Base-by-base conservation (phyloP, 768 basidiomycete genomes). In the Rhizopogon vulgaris region DNA sequence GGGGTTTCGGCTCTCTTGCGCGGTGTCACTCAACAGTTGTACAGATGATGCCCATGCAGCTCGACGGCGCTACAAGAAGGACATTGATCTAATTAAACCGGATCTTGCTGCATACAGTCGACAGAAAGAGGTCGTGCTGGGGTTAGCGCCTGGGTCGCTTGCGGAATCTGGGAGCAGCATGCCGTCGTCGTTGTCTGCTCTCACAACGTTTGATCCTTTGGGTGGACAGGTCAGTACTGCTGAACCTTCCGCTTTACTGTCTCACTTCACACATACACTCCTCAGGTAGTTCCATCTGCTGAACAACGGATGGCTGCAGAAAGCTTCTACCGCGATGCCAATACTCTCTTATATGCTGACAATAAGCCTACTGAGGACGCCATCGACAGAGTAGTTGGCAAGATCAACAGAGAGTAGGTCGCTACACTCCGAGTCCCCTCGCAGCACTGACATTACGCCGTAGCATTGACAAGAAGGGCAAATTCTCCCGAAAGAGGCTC, bases 301-400 rank as follows among this genome's bases (percentile, higher is more conserved):
- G 75, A 81, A 45, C 87, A 89, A 63, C 78, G 78, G 52, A 69
- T 85, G 41, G 85, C 87, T 25, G 78, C 78, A 25, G 93, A 95
- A 57, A 83, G 81, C 58, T 73, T 98, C 41, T 99, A 98, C 68
- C 80, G 94, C 47, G 95, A 98, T 58, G 90, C 92, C 25, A 95
- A 96, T 61, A 90, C 85, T 3, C 75, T 98, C 18, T 77, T 92
- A 11, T 99, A 98, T 63, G 95, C 90, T 2, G 94, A 98, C 68
- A 92, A 81, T 74, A 96, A 95, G 63, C 96, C 96, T 3, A 82
- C 78, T 18, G 95, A 99, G 62, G 96, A 98, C 40, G 94, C 92
- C 5, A 91, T 98, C 53, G 96, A 99, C 69, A 73, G 90, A 37
- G 86, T 98, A 22, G 84, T 94, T 34, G 73, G 81, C 56, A 94